These are phyloP conservation scores for Aspergillus panamensis DNA, from an alignment of 495 filamentous ascomycete species.

Conservation along the genomic window DNA sequence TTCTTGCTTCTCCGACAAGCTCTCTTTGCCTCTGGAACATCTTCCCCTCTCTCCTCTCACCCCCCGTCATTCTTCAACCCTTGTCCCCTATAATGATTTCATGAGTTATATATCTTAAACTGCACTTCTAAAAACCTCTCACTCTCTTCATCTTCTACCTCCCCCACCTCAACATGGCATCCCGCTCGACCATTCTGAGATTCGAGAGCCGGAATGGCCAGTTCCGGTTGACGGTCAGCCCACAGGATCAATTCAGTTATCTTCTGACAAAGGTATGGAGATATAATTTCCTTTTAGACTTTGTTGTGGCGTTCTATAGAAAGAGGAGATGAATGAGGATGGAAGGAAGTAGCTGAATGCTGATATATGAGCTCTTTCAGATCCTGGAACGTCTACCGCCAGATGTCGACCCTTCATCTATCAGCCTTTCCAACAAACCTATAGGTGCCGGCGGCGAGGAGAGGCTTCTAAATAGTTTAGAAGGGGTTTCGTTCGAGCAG, in stretches of 20 bases:
- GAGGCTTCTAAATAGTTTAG: constrained; percentile 63
- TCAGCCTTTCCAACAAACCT: constrained; percentile 77
- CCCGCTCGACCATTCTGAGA: constrained; percentile 46
- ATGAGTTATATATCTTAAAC: background rate
- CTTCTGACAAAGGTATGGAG: constrained; percentile 42
- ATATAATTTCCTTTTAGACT: background rate
- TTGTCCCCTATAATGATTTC: constrained; percentile 4
- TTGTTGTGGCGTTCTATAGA: background rate
- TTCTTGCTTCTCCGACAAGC: constrained; percentile 1
- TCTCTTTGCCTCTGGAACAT: background rate
- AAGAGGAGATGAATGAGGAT: background rate
- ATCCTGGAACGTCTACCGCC: constrained; percentile 62
- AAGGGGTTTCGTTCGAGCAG: constrained; percentile 61
- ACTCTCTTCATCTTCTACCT: background rate
- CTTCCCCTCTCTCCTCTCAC: background rate
- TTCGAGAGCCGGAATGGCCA: constrained; percentile 57
- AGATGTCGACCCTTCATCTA: constrained; percentile 67
- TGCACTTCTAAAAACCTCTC: background rate
- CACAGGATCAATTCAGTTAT: constrained; percentile 43
- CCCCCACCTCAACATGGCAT: constrained; percentile 34
- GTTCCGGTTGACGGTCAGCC: constrained; percentile 50
- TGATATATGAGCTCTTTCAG: constrained; percentile 29
- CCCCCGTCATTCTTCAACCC: background rate
- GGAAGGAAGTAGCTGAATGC: background rate
- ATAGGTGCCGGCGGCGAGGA: constrained; percentile 70